A percentile compares a stretch with the other conserved stretches of the same genome.
Evolutionary conservation across 208 protist species (phyloP).

Genomic region (Crithidia sp.): DNA sequence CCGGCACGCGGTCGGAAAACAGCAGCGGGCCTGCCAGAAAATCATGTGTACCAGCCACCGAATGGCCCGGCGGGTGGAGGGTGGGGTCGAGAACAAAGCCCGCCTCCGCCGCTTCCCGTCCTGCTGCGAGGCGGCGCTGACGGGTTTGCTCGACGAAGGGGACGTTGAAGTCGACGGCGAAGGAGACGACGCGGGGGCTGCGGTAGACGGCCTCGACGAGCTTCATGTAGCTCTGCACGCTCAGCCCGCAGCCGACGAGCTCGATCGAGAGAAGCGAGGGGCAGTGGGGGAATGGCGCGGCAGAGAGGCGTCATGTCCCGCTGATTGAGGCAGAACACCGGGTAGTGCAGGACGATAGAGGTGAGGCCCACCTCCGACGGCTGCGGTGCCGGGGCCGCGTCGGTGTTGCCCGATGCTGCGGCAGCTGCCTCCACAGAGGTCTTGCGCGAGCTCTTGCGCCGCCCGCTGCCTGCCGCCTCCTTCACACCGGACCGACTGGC

Average conservation of each 20-base stretch:
- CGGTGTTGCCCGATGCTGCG: neutral
- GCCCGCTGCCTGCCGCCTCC: conserved; percentile 22
- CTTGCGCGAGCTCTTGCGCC: conserved; percentile 15
- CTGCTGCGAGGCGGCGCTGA: neutral
- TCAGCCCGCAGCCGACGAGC: conserved; percentile 83
- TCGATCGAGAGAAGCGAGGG: conserved; percentile 73
- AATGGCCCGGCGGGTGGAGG: neutral
- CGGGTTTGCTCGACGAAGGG: neutral
- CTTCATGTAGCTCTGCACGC: conserved; percentile 78
- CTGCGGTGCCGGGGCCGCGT: neutral
- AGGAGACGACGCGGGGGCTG: conserved; percentile 56
- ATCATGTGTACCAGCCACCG: neutral
- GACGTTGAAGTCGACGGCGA: conserved; percentile 86
- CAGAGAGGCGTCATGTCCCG: conserved; percentile 86
- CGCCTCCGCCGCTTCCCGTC: neutral
- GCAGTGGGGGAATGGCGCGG: conserved; percentile 88
- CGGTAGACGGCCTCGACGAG: conserved; percentile 87
- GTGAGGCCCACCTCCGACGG: conserved; percentile 38
- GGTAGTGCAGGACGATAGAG: conserved; percentile 71
- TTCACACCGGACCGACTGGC: neutral
- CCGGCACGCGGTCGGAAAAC: neutral
- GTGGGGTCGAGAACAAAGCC: conserved; percentile 37
- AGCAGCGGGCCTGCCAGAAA: conserved; percentile 1
- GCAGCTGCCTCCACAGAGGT: conserved; percentile 1
- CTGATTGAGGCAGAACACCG: conserved; percentile 84